These are phyloP conservation scores for Solanum chmielewskii DNA, from an alignment of 257 asterid genomes.

Conservation along the genomic window DNA sequence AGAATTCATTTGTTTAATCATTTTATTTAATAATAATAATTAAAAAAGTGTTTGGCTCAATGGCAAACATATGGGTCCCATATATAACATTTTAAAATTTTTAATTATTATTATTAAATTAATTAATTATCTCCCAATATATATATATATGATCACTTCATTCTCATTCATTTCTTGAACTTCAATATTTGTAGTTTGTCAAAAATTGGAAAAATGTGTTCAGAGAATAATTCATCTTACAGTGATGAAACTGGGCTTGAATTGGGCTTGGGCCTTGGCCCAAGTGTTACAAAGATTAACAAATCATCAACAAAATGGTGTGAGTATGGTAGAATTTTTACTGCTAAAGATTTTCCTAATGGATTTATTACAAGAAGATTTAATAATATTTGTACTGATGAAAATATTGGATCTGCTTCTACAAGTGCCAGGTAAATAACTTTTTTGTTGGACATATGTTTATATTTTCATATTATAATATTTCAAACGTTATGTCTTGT, in stretches of 20 bases:
- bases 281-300: conserved; percentile 6
- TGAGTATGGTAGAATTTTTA: conserved; percentile 58
- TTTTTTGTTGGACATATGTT: background rate
- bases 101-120: background rate
- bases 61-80: conserved; percentile 64
- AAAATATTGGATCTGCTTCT: conserved; percentile 31
- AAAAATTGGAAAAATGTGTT: conserved; percentile 1
- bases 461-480: background rate
- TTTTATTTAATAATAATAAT: background rate
- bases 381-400: conserved; percentile 3
- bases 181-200: background rate
- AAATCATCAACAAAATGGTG: conserved; percentile 25
- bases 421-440: conserved; percentile 36
- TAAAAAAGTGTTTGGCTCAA: conserved; percentile 39
- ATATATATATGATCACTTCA: background rate
- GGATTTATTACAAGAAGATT: conserved; percentile 27
- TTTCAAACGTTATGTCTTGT: background rate
- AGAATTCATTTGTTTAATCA: conserved; percentile 1
- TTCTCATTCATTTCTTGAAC: background rate
- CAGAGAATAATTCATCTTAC: conserved; percentile 15
- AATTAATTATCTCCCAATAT: background rate
- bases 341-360: conserved; percentile 74
- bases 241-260: conserved; percentile 42
- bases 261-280: conserved; percentile 53
- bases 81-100: background rate